Evolutionary conservation across 306 rosid species (phyloP), one percentile per base, ranked within the genome.

Genomic region (Medicago arabica): DNA sequence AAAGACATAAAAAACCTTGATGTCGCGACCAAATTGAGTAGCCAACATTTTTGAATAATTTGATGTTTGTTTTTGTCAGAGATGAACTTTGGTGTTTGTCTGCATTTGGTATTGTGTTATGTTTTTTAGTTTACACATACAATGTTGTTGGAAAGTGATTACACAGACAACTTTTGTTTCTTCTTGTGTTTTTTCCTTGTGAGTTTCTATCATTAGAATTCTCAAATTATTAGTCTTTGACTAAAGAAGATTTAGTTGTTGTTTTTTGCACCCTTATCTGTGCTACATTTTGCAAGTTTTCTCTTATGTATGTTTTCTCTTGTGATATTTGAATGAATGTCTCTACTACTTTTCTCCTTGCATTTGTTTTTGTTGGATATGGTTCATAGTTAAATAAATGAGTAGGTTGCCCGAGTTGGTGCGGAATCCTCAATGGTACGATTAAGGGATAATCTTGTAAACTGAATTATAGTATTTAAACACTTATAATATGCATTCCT

Each of bases 31-130:
- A 6, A n/a, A 50, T 50, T 15, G 17, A 15, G 17, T 47, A 16
- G 1, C 17, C 17, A 47, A 47, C 53, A 49, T 49, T 57, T 58
- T 58, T 58, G 38, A 21, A 58, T 12, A 58, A 58, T 11, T 58
- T 57, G 34, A 19, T 57, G 18, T 41, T 7, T 67, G 23, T 58
- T 72, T 62, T 41, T 55, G 61, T 8, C 58, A 71, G 75, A 72
- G 60, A 0, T 43, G 70, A 61, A 69, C 59, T 58, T 46, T 72
- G 15, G 34, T 75, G 49, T 67, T 66, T 81, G 82, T 83, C 84
- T 62, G 58, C 66, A 76, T 68, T 69, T 66, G 16, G 9, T 10
- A 25, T 74, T 12, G 15, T 49, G 3, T 13, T 57, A 19, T 57
- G 12, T 61, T 47, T 31, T 11, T 16, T 59, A 44, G 41, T 49